These are phyloP conservation scores for Linum trigynum DNA, from an alignment of 345 rosid genomes.

Conservation along the genomic window DNA sequence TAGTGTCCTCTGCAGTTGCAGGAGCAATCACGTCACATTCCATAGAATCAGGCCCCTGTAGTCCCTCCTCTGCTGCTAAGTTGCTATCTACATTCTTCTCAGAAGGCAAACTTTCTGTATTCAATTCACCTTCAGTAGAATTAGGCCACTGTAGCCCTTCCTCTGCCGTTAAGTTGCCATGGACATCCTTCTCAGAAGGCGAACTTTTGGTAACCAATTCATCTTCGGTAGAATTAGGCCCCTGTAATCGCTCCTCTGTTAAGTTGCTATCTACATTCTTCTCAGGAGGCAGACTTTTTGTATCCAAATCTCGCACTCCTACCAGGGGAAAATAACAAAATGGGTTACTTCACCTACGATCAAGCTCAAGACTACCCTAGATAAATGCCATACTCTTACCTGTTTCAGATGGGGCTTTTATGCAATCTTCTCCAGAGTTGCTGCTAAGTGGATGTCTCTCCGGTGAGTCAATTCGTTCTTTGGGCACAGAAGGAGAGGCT, in stretches of 20 bases:
- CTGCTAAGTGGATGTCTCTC: neutral
- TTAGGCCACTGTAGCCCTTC: constrained; percentile 2
- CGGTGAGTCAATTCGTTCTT: neutral
- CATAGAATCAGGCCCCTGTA: neutral
- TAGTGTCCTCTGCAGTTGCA: constrained; percentile 2
- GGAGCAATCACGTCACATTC: neutral
- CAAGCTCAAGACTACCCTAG: neutral
- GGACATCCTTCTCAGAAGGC: neutral
- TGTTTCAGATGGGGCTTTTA: neutral
- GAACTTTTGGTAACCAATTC: neutral
- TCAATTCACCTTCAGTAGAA: constrained; percentile 1
- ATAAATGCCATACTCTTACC: neutral
- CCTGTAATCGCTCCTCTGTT: constrained; percentile 1
- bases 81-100: neutral
- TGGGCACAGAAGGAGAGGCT: neutral
- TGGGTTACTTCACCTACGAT: neutral
- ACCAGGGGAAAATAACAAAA: neutral
- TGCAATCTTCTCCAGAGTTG: neutral
- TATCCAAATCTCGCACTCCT: neutral
- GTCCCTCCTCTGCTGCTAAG: constrained; percentile 5
- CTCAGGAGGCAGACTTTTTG: neutral
- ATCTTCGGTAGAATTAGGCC: constrained; percentile 1
- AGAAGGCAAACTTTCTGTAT: neutral
- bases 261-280: neutral
- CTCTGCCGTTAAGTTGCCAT: constrained; percentile 1